phyloP scores from a whole-genome alignment of 2,329 filamentous ascomycete species.

The Penicillium hesseltinei region DNA sequence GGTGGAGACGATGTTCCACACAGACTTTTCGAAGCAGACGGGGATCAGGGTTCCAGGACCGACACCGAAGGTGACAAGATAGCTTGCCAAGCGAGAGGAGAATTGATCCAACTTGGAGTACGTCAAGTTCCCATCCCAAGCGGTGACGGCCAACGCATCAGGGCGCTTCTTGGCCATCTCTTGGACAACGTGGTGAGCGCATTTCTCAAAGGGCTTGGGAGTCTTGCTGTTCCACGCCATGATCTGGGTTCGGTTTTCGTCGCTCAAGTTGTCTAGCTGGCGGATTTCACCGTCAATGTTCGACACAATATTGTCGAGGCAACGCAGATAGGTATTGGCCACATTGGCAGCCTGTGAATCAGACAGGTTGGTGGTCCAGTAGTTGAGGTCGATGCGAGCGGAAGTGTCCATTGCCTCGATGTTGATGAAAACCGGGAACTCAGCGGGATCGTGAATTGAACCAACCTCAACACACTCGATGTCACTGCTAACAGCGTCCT shows the following conservation, averaged over 20 bases:
- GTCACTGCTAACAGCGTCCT: constrained; percentile 21
- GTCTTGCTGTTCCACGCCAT: constrained; percentile 31
- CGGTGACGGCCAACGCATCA: constrained; percentile 28
- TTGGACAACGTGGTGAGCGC: constrained; percentile 30
- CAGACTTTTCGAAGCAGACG: constrained; percentile 29
- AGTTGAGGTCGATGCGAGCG: constrained; percentile 41
- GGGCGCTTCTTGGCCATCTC: constrained; percentile 25
- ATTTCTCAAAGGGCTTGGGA: constrained; percentile 24
- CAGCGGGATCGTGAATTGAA: constrained; percentile 49
- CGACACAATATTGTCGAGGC: constrained; percentile 40
- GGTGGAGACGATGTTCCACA: constrained; percentile 31
- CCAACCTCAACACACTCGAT: constrained; percentile 42
- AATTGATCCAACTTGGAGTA: constrained; percentile 35
- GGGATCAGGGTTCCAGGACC: constrained; percentile 29
- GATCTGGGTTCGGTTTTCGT: constrained; percentile 32
- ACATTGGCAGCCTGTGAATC: constrained; percentile 41
- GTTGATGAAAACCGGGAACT: constrained; percentile 50
- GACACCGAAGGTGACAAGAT: constrained; percentile 32
- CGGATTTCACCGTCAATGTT: constrained; percentile 33
- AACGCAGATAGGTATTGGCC: constrained; percentile 38
- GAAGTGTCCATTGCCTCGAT: constrained; percentile 47
- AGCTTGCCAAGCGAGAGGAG: constrained; percentile 33
- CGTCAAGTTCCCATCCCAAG: constrained; percentile 35
- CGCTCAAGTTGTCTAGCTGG: constrained; percentile 41
- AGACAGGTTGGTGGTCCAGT: constrained; percentile 43